Evolutionary conservation across 192 early-diverging fungal species (phyloP).

Genomic region (Spinellus fusiger): DNA sequence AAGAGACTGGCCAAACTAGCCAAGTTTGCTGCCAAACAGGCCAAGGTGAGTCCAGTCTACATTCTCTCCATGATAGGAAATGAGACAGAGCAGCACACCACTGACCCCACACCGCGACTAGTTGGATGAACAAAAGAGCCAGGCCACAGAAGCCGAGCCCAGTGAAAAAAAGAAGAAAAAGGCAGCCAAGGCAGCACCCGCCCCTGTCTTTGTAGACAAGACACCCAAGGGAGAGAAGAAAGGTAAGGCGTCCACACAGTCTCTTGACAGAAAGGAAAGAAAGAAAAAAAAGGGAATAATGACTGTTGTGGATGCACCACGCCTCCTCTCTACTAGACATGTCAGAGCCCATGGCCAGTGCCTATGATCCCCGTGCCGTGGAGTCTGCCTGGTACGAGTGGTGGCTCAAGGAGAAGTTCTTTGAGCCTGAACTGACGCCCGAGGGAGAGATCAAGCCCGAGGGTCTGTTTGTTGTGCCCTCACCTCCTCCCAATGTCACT

Average conservation of each 20-base stretch:
- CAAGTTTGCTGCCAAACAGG: conserved; percentile 89
- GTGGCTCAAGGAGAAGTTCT: conserved; percentile 93
- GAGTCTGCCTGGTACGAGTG: conserved; percentile 96
- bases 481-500: conserved; percentile 98
- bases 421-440: conserved; percentile 72
- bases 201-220: conserved; percentile 69
- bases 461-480: conserved; percentile 87
- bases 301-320: neutral
- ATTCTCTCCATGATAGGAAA: neutral
- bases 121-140: conserved; percentile 13
- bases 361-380: conserved; percentile 86
- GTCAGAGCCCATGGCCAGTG: conserved; percentile 64
- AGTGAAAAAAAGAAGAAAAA: conserved; percentile 57
- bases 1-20: conserved; percentile 87
- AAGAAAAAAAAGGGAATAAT: too few relatives aligned
- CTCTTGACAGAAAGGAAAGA: too few relatives aligned
- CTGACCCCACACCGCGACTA: neutral
- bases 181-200: conserved; percentile 44
- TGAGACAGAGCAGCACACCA: neutral
- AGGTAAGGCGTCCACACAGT: too few relatives aligned
- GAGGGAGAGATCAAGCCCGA: conserved; percentile 70
- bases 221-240: conserved; percentile 89
- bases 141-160: conserved; percentile 4
- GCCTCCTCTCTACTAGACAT: conserved; percentile 47
- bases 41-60: conserved; percentile 42